These are phyloP conservation scores for Mesembryanthemum crystallinum DNA, from an alignment of 148 eudicot genomes.

Conservation along the genomic window DNA sequence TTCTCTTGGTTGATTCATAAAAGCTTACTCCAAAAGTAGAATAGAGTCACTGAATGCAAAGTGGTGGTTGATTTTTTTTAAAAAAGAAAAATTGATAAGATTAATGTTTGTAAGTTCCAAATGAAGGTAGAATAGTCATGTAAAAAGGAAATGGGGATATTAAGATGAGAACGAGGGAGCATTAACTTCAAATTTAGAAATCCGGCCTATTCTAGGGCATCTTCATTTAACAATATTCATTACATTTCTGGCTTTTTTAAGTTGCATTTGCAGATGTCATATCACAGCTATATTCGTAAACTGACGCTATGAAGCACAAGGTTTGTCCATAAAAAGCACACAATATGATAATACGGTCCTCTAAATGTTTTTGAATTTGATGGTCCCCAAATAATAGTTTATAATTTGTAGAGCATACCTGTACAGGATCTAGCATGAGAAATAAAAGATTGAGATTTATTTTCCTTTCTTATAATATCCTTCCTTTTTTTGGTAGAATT, in stretches of 20 bases:
- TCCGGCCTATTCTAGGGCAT: neutral
- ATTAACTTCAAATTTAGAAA: neutral
- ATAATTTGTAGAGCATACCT: neutral
- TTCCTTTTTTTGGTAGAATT: too few relatives aligned
- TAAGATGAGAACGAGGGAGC: too few relatives aligned
- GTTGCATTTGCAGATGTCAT: neutral
- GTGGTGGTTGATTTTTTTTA: too few relatives aligned
- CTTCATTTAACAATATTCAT: neutral
- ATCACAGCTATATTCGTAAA: neutral
- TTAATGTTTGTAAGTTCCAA: too few relatives aligned
- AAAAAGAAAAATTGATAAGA: too few relatives aligned
- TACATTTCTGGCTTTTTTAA: neutral
- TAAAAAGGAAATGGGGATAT: too few relatives aligned
- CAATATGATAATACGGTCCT: neutral
- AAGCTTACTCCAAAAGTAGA: too few relatives aligned
- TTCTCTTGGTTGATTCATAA: too few relatives aligned
- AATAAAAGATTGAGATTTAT: too few relatives aligned
- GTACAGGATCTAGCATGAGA: neutral
- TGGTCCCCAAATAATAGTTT: neutral
- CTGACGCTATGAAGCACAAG: neutral
- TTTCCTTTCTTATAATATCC: too few relatives aligned
- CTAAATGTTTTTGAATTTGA: neutral
- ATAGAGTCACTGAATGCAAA: too few relatives aligned
- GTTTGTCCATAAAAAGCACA: neutral
- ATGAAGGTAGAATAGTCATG: too few relatives aligned